These are phyloP conservation scores for Solanum chaucha DNA, from an alignment of 257 asterid genomes.

Conservation along the genomic window DNA sequence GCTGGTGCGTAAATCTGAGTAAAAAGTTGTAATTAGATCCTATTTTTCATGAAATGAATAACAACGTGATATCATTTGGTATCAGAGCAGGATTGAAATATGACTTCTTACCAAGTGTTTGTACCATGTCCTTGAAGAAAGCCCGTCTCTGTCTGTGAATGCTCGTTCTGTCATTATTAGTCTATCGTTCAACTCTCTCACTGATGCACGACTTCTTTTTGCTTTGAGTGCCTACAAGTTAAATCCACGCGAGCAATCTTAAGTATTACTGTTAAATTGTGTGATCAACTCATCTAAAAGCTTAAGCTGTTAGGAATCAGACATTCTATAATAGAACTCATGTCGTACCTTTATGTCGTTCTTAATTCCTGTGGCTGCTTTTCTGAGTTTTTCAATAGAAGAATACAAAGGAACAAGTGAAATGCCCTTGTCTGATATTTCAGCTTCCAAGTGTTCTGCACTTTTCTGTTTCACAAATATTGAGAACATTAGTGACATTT, in stretches of 20 bases:
- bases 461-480: constrained; percentile 37
- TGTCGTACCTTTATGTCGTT: constrained; percentile 45
- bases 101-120: constrained; percentile 74
- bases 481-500: neutral
- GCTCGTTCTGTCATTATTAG: constrained; percentile 87
- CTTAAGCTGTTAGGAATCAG: neutral
- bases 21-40: neutral
- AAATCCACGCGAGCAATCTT: neutral
- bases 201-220: constrained; percentile 26
- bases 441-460: constrained; percentile 42
- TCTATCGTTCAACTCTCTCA: constrained; percentile 61
- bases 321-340: neutral
- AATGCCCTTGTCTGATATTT: constrained; percentile 28
- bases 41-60: neutral
- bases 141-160: constrained; percentile 66
- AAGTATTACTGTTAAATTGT: neutral
- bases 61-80: neutral
- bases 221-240: constrained; percentile 26
- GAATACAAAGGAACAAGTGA: constrained; percentile 48
- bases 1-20: constrained; percentile 75
- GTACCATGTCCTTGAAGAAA: constrained; percentile 58
- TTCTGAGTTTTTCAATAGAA: constrained; percentile 48
- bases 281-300: neutral
- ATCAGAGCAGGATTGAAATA: neutral
- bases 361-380: constrained; percentile 42